Evolutionary conservation across 306 rosid species (phyloP).

Genomic region (Chamaecrista fasciculata): DNA sequence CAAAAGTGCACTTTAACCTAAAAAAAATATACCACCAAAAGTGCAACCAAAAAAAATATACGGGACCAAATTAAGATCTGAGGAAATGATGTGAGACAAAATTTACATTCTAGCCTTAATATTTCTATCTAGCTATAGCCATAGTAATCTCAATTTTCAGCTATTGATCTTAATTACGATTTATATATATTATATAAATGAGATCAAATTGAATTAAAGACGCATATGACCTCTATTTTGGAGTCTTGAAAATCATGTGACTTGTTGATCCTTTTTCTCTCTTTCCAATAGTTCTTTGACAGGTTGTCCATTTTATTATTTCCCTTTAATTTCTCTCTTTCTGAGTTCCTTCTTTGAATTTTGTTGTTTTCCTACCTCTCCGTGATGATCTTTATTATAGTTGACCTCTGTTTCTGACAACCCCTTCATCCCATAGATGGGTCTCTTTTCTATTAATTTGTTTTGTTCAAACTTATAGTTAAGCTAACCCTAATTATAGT

Average conservation of each 20-base stretch:
- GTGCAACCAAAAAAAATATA: no score
- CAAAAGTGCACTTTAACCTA: no score
- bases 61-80: no score
- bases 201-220: constrained; percentile 18
- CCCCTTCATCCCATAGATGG: no score
- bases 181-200: background rate
- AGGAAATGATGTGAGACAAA: no score
- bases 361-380: constrained; percentile 28
- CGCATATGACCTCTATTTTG: constrained; percentile 46
- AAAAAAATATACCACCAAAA: no score
- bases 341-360: constrained; percentile 21
- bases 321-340: background rate
- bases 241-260: constrained; percentile 62
- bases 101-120: no score
- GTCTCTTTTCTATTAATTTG: constrained; percentile 10
- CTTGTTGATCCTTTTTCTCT: constrained; percentile 17
- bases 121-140: no score
- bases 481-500: background rate
- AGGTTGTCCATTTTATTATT: constrained; percentile 28
- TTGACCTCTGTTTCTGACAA: constrained; percentile 54
- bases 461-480: background rate
- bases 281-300: constrained; percentile 39
- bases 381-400: constrained; percentile 46
- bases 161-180: constrained; percentile 29
- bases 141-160: constrained; percentile 19